A percentile compares a stretch with the other conserved stretches of the same genome.
Evolutionary conservation across 1,284 basidiomycete species (phyloP).

Genomic region (Puccinia coronata): DNA sequence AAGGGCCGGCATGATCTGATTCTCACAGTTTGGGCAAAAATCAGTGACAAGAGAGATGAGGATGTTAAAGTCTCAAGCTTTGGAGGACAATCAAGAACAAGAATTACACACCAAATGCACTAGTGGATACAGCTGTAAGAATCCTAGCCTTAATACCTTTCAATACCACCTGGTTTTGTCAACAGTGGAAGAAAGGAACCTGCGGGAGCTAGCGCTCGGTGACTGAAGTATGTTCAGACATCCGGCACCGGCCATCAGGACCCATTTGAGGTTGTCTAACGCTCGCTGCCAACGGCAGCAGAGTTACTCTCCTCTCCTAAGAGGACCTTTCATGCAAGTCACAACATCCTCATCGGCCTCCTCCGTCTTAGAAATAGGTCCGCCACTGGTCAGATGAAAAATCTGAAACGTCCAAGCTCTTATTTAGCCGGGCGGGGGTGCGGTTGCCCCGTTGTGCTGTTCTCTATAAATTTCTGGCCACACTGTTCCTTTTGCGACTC

Average conservation of each 20-base stretch:
- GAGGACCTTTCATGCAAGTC: slow-evolving; percentile 96
- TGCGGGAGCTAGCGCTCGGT: slow-evolving; percentile 93
- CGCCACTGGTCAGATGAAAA: slow-evolving; percentile 85
- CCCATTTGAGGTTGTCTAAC: slow-evolving; percentile 90
- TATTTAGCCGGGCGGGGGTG: no score
- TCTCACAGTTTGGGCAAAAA: not conserved
- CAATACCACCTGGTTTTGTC: slow-evolving; percentile 89
- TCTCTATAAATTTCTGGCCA: no score
- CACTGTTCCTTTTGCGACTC: no score
- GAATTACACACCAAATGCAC: slow-evolving; percentile 96
- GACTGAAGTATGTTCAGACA: slow-evolving; percentile 99
- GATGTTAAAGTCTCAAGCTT: slow-evolving; percentile 69
- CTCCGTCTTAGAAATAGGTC: slow-evolving; percentile 85
- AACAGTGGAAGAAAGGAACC: slow-evolving; percentile 97
- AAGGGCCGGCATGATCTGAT: slow-evolving; percentile 59
- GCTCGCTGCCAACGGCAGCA: slow-evolving; percentile 90
- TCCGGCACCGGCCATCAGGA: slow-evolving; percentile 90
- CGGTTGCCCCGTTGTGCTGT: no score
- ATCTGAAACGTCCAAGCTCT: no score
- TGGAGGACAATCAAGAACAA: slow-evolving; percentile 97
- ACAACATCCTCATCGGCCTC: slow-evolving; percentile 92
- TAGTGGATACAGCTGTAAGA: slow-evolving; percentile 94
- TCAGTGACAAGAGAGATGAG: no score
- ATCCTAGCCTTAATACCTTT: slow-evolving; percentile 96
- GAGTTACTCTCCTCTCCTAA: slow-evolving; percentile 99